Conservation (phyloP, 345 rosid species). For the Populus ilicifolia region DNA sequence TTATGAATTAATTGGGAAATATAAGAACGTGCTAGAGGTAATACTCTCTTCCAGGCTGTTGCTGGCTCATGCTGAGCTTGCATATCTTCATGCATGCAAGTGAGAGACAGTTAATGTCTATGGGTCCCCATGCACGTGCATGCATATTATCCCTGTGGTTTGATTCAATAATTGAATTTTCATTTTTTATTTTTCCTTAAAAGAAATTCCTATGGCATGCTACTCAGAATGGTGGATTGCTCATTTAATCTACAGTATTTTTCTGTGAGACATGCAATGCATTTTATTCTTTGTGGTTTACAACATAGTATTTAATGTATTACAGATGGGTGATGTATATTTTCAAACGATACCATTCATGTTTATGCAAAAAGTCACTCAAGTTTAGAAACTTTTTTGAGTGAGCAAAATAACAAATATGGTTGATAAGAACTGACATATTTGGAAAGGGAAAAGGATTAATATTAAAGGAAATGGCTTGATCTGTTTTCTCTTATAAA, state of each 20-base stretch:
- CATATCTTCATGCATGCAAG: background rate
- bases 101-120: background rate
- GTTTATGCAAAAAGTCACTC: too few species aligned
- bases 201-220: background rate
- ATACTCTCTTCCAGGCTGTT: background rate
- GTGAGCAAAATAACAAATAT: background rate
- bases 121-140: background rate
- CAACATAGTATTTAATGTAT: too few species aligned
- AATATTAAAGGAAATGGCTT: too few species aligned
- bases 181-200: background rate
- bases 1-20: slow-evolving; percentile 64
- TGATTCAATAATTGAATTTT: background rate
- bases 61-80: background rate
- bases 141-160: background rate
- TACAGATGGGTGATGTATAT: too few species aligned
- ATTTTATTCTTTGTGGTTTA: too few species aligned
- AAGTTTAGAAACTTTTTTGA: background rate
- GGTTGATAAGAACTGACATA: too few species aligned
- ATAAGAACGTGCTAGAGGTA: slow-evolving; percentile 72
- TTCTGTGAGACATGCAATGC: too few species aligned
- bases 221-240: background rate
- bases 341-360: too few species aligned
- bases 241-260: background rate
- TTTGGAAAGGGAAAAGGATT: too few species aligned
- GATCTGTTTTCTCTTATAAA: too few species aligned